Percentiles rank a stretch among this genome's conserved stretches.
These are phyloP conservation scores for Cercospora janseana DNA, from an alignment of 2,329 filamentous ascomycete genomes.

Conservation along the genomic window DNA sequence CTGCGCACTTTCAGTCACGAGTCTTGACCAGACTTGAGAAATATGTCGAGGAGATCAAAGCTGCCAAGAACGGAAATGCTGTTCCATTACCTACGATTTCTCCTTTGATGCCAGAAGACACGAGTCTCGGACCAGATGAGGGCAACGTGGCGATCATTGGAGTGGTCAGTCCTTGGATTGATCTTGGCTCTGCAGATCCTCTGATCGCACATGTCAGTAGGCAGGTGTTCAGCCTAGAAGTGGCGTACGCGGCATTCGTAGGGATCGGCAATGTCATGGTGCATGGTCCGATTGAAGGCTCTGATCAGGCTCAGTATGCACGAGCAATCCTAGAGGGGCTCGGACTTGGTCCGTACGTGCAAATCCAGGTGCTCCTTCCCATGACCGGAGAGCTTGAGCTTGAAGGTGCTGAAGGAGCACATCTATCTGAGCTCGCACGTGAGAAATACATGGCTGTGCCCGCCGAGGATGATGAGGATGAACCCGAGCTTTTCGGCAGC, in stretches of 20 bases:
- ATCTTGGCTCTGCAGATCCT: slow-evolving; percentile 78
- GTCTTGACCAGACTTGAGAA: slow-evolving; percentile 62
- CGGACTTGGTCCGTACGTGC: slow-evolving; percentile 69
- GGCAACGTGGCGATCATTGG: slow-evolving; percentile 72
- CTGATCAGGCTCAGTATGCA: slow-evolving; percentile 69
- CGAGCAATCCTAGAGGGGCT: slow-evolving; percentile 80
- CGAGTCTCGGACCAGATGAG: slow-evolving; percentile 66
- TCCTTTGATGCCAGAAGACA: slow-evolving; percentile 77
- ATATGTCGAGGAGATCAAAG: slow-evolving; percentile 51
- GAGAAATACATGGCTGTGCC: slow-evolving; percentile 34
- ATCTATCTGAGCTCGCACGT: slow-evolving; percentile 51
- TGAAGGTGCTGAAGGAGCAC: slow-evolving; percentile 53
- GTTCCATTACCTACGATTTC: slow-evolving; percentile 49
- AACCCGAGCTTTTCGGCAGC: slow-evolving; percentile 62
- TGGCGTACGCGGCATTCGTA: slow-evolving; percentile 94
- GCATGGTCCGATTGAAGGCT: slow-evolving; percentile 60
- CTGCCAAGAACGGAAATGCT: slow-evolving; percentile 41
- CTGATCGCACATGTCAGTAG: slow-evolving; percentile 81
- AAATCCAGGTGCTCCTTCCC: slow-evolving; percentile 75
- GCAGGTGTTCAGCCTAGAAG: slow-evolving; percentile 84
- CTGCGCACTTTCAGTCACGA: slow-evolving; percentile 66
- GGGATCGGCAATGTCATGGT: slow-evolving; percentile 81
- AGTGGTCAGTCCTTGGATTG: slow-evolving; percentile 87
- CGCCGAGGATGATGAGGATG: slow-evolving; percentile 24
- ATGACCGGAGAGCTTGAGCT: slow-evolving; percentile 73